phyloP scores from a whole-genome alignment of 208 protist species.

The Herpetomonas tarakana region DNA sequence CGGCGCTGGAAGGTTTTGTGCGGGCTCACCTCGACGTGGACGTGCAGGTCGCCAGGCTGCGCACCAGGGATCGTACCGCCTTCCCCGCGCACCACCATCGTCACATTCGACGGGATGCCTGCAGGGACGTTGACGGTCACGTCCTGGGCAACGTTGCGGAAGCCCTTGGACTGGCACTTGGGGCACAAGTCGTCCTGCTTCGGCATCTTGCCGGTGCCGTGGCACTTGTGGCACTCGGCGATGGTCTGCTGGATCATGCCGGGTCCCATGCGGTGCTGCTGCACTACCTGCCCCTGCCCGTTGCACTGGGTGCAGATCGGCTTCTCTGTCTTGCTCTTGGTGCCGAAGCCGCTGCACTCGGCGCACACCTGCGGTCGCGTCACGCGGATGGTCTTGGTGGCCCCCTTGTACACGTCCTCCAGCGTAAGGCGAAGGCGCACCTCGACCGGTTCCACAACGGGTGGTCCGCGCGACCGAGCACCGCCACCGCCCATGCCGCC shows the following conservation, averaged over 20 bases:
- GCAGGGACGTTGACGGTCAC: constrained; percentile 95
- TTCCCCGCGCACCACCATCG: constrained; percentile 95
- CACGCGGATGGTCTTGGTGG: constrained; percentile 71
- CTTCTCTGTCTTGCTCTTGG: constrained; percentile 86
- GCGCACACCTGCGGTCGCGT: constrained; percentile 85
- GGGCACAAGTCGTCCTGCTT: constrained; percentile 94
- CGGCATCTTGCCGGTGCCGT: constrained; percentile 89
- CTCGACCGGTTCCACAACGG: constrained; percentile 72
- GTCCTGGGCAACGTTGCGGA: constrained; percentile 89
- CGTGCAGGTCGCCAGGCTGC: constrained; percentile 95
- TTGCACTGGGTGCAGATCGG: constrained; percentile 91
- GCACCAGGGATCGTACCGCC: constrained; percentile 93
- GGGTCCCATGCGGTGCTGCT: constrained; percentile 93
- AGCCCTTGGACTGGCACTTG: constrained; percentile 94
- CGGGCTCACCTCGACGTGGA: constrained; percentile 93
- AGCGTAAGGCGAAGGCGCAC: constrained; percentile 75
- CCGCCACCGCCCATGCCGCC: constrained; percentile 32
- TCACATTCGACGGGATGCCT: constrained; percentile 95
- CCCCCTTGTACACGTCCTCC: constrained; percentile 85
- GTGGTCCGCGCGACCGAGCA: constrained; percentile 27
- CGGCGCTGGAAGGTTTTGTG: constrained; percentile 93
- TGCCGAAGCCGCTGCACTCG: constrained; percentile 83
- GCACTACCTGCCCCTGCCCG: constrained; percentile 91
- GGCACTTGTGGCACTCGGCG: constrained; percentile 89
- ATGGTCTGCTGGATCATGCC: constrained; percentile 97